Conservation (phyloP, 441 rosid species). For the Populus hybrid region DNA sequence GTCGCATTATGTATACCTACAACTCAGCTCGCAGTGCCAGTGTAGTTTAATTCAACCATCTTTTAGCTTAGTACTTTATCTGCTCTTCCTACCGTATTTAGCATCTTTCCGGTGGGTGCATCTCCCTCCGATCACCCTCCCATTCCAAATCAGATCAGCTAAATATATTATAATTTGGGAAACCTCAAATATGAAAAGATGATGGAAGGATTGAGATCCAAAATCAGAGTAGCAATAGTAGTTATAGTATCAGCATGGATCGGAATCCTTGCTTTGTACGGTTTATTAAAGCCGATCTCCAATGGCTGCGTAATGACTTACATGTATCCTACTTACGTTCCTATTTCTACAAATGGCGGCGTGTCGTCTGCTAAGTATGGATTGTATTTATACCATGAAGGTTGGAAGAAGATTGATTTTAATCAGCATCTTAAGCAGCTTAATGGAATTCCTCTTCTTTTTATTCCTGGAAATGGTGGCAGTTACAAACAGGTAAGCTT, state of each 20-base stretch:
- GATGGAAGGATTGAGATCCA: conserved; percentile 45
- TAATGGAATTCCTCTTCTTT: conserved; percentile 88
- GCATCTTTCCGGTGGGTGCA: too few relatives aligned
- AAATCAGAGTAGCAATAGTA: conserved; percentile 42
- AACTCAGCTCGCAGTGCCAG: too few relatives aligned
- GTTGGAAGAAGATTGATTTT: conserved; percentile 92
- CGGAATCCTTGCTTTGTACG: conserved; percentile 56
- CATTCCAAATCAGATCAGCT: too few relatives aligned
- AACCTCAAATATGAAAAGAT: neutral
- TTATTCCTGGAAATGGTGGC: conserved; percentile 95
- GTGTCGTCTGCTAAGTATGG: conserved; percentile 61
- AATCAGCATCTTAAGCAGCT: conserved; percentile 73
- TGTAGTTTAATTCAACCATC: too few relatives aligned
- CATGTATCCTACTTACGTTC: conserved; percentile 94
- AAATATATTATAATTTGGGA: too few relatives aligned
- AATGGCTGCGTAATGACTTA: conserved; percentile 93
- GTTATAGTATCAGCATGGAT: conserved; percentile 50
- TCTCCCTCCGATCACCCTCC: too few relatives aligned
- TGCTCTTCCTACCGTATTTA: too few relatives aligned
- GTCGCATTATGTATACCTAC: too few relatives aligned
- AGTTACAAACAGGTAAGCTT: conserved; percentile 89
- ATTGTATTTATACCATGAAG: conserved; percentile 86
- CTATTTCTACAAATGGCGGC: conserved; percentile 48
- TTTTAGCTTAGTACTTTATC: too few relatives aligned
- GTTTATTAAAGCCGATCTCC: conserved; percentile 62